These are phyloP conservation scores for Linnemannia schmuckeri DNA, from an alignment of 192 early-diverging fungal species.

Conservation along the genomic window DNA sequence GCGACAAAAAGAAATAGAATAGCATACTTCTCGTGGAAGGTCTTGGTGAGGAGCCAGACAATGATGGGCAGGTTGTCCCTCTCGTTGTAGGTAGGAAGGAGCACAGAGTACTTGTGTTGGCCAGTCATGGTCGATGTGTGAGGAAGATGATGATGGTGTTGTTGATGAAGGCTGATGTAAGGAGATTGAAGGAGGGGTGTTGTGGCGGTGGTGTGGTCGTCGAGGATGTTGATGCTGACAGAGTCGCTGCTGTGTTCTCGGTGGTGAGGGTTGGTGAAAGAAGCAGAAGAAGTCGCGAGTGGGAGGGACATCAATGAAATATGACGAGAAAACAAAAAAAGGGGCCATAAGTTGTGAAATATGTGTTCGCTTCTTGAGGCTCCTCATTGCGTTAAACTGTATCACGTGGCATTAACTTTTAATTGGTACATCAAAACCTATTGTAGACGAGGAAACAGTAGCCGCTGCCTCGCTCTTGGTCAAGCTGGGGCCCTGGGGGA, in stretches of 20 bases:
- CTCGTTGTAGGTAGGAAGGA: slow-evolving; percentile 99
- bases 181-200: not conserved
- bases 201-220: slow-evolving; percentile 22
- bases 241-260: slow-evolving; percentile 27
- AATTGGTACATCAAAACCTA: not conserved
- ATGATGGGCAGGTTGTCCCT: slow-evolving; percentile 97
- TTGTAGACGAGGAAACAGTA: not conserved
- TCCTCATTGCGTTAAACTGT: not conserved
- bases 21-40: slow-evolving; percentile 79
- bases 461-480: slow-evolving; percentile 20
- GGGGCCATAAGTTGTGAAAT: not conserved
- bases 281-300: slow-evolving; percentile 13
- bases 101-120: slow-evolving; percentile 87
- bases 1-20: slow-evolving; percentile 12
- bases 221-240: slow-evolving; percentile 56
- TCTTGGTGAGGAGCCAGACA: slow-evolving; percentile 90
- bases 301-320: slow-evolving; percentile 21
- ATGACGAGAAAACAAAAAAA: not conserved
- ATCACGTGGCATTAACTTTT: not conserved
- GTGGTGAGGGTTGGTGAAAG: slow-evolving; percentile 13
- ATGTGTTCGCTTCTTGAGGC: not conserved
- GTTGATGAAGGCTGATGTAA: not conserved
- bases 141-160: slow-evolving; percentile 17
- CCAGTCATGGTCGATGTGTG: slow-evolving; percentile 23
- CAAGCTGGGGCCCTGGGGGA: slow-evolving; percentile 25